A percentile compares a stretch with the other conserved stretches of the same genome.
phyloP scores from a whole-genome alignment of 257 asterid species.

The Penstemon barbatus region DNA sequence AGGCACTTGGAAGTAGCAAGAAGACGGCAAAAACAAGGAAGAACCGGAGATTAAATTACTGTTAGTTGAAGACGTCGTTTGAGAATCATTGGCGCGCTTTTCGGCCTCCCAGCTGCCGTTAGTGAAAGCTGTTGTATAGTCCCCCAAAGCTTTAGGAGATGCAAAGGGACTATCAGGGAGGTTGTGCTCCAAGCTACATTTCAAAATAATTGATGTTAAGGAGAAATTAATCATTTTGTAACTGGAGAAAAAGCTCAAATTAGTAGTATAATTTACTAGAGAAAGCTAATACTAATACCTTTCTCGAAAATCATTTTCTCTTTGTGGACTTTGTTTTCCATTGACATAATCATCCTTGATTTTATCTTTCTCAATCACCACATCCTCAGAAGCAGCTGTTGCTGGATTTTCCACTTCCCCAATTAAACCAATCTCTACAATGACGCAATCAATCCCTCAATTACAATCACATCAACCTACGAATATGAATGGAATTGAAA shows the following conservation, averaged over 20 bases:
- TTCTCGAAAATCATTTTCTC: slow-evolving; percentile 47
- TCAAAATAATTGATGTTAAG: neutral
- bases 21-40: slow-evolving; percentile 34
- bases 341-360: slow-evolving; percentile 29
- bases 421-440: slow-evolving; percentile 40
- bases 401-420: slow-evolving; percentile 25
- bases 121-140: slow-evolving; percentile 36
- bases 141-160: slow-evolving; percentile 54
- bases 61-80: slow-evolving; percentile 36
- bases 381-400: slow-evolving; percentile 13
- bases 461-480: neutral
- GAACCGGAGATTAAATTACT: slow-evolving; percentile 47
- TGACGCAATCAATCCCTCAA: slow-evolving; percentile 21
- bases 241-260: no score
- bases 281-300: slow-evolving; percentile 33
- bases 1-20: slow-evolving; percentile 66
- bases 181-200: slow-evolving; percentile 62
- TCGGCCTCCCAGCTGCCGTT: slow-evolving; percentile 21
- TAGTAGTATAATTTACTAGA: neutral
- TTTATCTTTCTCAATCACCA: slow-evolving; percentile 33
- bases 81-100: slow-evolving; percentile 25
- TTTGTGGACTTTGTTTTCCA: slow-evolving; percentile 34
- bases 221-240: neutral
- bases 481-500: neutral
- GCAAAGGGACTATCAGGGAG: slow-evolving; percentile 81